Base-by-base conservation (phyloP, 108 stramenopile genomes). In the Skeletonema menzelii region DNA sequence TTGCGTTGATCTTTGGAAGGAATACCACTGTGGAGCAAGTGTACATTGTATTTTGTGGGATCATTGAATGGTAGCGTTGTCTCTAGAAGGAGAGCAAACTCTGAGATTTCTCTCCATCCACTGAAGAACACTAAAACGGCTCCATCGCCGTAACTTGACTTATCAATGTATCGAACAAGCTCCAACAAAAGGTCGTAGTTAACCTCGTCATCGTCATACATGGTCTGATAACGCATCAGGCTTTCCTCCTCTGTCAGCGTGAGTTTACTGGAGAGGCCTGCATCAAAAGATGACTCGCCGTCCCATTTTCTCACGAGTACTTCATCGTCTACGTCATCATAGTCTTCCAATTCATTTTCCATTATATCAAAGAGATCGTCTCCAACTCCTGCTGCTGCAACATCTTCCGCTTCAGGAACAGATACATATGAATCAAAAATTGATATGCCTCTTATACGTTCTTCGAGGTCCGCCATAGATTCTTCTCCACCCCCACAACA, bases 81-180 rank as follows among this genome's bases (percentile, higher is more conserved):
- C 59, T 91, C 86, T 2, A 91, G 56, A 8, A 87, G 22, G 26
- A 88, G 31, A 19, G 34, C 67, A 37, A 94, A 85, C 61, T 88
- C 84, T 1, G 86, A 85, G 35, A 99, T 99, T 73, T 99, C 98
- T 44, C 79, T 77, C 88, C 93, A 94, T 7, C 98, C 98, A 1
- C 97, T 90, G 63, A 99, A 74, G 75, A 97, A 97, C 15, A 95
- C 90, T 24, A 97, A 73, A 44, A 97, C 91, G 8, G 89, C 90
- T 28, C 90, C 93, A 12, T 88, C 88, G 31, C 71, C 89, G 70
- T 87, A 82, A 2, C 86, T 87, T 26, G 76, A 77, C 59, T 85
- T 75, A 65, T 65, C 56, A 24, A 93, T 82, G 56, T 87, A 89
- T 20, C 73, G 70, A 31, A 90, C 59, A 4, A 88, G 65, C 32